phyloP scores from a whole-genome alignment of 768 basidiomycete species.

The Cyathus striatus region DNA sequence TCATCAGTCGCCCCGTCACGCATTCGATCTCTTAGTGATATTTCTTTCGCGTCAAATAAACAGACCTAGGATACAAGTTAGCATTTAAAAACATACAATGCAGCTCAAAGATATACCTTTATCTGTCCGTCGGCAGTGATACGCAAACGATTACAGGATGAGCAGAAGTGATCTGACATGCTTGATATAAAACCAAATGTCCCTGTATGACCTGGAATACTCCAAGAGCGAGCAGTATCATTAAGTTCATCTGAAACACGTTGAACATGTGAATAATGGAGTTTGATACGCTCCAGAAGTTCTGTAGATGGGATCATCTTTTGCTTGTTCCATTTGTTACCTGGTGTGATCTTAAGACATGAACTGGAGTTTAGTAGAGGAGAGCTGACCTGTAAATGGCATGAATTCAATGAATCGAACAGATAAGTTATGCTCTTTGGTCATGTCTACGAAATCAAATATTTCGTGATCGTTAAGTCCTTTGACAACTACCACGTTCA shows the following conservation, averaged over 20 bases:
- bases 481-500: constrained; percentile 82
- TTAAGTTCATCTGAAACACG: constrained; percentile 64
- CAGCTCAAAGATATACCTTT: constrained; percentile 43
- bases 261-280: constrained; percentile 41
- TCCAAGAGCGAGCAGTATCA: constrained; percentile 80
- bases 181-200: constrained; percentile 86
- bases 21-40: constrained; percentile 75
- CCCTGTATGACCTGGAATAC: constrained; percentile 65
- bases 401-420: constrained; percentile 92
- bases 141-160: constrained; percentile 77
- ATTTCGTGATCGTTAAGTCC: constrained; percentile 82
- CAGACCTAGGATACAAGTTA: constrained; percentile 56
- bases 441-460: constrained; percentile 73
- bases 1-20: constrained; percentile 61
- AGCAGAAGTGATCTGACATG: constrained; percentile 93
- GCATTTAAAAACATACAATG: not conserved
- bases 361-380: not conserved
- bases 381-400: constrained; percentile 75
- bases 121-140: constrained; percentile 90
- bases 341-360: constrained; percentile 28
- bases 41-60: constrained; percentile 79
- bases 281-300: constrained; percentile 46
- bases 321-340: constrained; percentile 78
- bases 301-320: constrained; percentile 80
- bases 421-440: constrained; percentile 54